phyloP scores from a whole-genome alignment of 1,139 yeast species.

The Blastobotrys serpentis region DNA sequence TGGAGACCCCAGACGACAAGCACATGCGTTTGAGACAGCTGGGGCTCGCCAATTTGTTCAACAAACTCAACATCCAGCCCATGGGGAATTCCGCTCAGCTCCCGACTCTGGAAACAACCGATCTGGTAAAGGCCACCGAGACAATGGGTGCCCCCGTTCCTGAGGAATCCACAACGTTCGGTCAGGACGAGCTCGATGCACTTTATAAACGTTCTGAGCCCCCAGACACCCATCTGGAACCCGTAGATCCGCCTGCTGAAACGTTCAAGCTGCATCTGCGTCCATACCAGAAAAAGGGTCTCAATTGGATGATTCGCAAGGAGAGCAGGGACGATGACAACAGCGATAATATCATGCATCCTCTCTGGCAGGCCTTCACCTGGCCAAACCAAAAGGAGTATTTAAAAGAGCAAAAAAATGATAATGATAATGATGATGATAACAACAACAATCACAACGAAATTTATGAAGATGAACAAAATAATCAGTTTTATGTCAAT shows the following conservation, averaged over 20 bases:
- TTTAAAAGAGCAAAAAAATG: conserved; percentile 8
- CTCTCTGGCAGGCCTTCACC: conserved; percentile 75
- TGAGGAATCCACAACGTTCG: conserved; percentile 47
- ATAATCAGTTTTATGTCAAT: conserved; percentile 63
- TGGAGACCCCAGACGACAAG: conserved; percentile 58
- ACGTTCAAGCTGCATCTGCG: conserved; percentile 60
- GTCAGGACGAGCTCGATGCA: conserved; percentile 70
- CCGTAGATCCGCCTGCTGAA: conserved; percentile 60
- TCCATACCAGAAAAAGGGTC: conserved; percentile 74
- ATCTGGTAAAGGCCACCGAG: conserved; percentile 28
- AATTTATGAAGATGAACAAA: conserved; percentile 15
- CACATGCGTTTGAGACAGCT: conserved; percentile 53
- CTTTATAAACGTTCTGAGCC: conserved; percentile 64
- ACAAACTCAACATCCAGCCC: conserved; percentile 42
- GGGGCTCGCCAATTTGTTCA: conserved; percentile 58
- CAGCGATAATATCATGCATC: conserved; percentile 59
- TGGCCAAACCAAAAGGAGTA: conserved; percentile 59
- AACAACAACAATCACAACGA: background rate
- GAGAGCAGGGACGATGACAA: conserved; percentile 42
- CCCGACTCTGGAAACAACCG: conserved; percentile 14
- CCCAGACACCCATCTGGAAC: conserved; percentile 51
- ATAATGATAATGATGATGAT: background rate
- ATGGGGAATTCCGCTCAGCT: conserved; percentile 11
- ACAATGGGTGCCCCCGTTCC: conserved; percentile 36
- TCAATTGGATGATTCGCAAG: conserved; percentile 72